Percentiles rank a stretch among this genome's conserved stretches.
phyloP scores from a whole-genome alignment of 495 filamentous ascomycete genomes.

The Aspergillus hancockii region DNA sequence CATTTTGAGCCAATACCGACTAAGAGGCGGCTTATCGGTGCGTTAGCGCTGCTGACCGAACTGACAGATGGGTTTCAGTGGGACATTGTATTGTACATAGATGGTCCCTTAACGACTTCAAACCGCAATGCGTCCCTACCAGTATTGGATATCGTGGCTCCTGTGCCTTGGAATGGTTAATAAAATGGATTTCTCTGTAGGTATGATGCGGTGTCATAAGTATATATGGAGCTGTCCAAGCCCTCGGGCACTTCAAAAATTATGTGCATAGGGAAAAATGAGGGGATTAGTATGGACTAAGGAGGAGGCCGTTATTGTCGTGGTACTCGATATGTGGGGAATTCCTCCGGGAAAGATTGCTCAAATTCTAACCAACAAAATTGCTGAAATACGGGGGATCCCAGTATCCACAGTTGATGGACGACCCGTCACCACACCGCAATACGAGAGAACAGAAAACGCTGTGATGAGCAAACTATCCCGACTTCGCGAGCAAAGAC shows the following conservation, averaged over 20 bases:
- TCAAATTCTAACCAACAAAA: neutral
- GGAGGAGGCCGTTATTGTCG: neutral
- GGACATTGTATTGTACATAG: no score
- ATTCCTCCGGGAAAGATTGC: neutral
- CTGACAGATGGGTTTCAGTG: no score
- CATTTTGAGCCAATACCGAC: neutral
- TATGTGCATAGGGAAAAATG: neutral
- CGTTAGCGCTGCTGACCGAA: no score
- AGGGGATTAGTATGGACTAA: neutral
- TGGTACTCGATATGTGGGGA: slow-evolving; percentile 3
- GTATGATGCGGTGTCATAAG: neutral
- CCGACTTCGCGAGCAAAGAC: neutral
- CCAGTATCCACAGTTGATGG: neutral
- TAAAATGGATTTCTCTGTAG: no score
- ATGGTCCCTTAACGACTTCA: no score
- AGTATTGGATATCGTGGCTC: no score
- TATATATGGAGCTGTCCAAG: no score
- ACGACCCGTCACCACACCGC: neutral
- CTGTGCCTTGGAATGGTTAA: no score
- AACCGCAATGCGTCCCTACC: no score
- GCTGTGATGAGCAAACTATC: neutral
- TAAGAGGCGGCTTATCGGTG: no score
- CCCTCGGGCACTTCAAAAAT: no score
- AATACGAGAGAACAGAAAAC: neutral
- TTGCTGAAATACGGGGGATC: neutral